A percentile compares a stretch with the other conserved stretches of the same genome.
Evolutionary conservation across 2,329 filamentous ascomycete genomes (phyloP).

Genomic region (Aspergillus niger): DNA sequence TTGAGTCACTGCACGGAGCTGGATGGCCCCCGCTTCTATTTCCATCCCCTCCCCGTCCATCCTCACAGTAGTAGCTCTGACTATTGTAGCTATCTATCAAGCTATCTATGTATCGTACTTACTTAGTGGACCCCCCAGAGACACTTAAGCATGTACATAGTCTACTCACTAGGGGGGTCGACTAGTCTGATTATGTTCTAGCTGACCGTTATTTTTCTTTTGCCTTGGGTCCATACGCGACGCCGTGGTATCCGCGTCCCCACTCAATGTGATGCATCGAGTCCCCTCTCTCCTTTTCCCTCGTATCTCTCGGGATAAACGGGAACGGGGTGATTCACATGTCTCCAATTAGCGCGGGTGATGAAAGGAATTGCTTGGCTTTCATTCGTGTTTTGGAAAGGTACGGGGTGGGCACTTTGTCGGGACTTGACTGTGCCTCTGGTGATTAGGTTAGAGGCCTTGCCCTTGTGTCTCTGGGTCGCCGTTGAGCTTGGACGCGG

Average conservation of each 20-base stretch:
- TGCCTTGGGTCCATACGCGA: not conserved
- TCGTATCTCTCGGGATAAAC: not conserved
- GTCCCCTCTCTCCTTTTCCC: not conserved
- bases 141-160: not conserved
- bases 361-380: not conserved
- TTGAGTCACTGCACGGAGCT: not conserved
- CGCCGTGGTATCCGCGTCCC: not conserved
- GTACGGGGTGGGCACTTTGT: not conserved
- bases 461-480: not conserved
- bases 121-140: not conserved
- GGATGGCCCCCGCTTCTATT: too few species aligned
- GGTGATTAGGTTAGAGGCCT: not conserved
- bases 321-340: not conserved
- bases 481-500: conserved; percentile 1
- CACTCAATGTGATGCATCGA: conserved; percentile 9
- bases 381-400: not conserved
- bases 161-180: not conserved
- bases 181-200: conserved; percentile 9
- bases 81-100: not conserved
- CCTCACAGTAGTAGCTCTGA: too few species aligned
- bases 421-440: not conserved
- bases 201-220: conserved; percentile 12
- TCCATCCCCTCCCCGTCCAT: too few species aligned
- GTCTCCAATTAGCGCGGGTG: not conserved
- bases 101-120: not conserved